Evolutionary conservation across 495 filamentous ascomycete genomes (phyloP).

Genomic region (Penicillium lagena): DNA sequence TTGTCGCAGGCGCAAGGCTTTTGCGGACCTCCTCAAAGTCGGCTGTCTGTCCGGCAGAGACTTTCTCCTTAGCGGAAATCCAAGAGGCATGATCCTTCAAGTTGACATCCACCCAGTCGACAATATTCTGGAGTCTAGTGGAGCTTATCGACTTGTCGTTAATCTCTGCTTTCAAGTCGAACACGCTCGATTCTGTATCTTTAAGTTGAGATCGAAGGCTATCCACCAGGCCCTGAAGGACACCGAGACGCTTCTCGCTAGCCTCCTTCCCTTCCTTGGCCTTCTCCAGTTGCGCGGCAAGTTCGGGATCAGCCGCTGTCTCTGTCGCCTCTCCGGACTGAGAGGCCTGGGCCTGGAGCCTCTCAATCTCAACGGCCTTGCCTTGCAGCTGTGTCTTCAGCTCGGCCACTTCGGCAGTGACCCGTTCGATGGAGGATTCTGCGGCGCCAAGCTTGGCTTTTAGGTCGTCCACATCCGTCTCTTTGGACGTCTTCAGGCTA

Average conservation of each 20-base stretch:
- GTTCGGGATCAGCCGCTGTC: constrained; percentile 25
- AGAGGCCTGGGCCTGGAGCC: constrained; percentile 35
- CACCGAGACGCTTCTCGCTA: constrained; percentile 44
- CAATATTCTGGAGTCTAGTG: constrained; percentile 24
- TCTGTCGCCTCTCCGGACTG: constrained; percentile 35
- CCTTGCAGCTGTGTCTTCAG: constrained; percentile 50
- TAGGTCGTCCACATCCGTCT: constrained; percentile 34
- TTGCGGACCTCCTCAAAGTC: constrained; percentile 33
- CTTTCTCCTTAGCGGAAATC: constrained; percentile 27
- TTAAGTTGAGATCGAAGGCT: constrained; percentile 44
- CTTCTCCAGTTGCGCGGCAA: constrained; percentile 27
- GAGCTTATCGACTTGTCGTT: constrained; percentile 23
- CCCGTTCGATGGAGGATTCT: constrained; percentile 40
- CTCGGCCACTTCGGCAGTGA: constrained; percentile 40
- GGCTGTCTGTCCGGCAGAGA: constrained; percentile 22
- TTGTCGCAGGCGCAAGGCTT: constrained; percentile 16
- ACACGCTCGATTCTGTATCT: constrained; percentile 41
- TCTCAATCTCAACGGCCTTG: constrained; percentile 46
- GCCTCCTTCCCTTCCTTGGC: constrained; percentile 35
- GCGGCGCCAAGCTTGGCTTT: constrained; percentile 32
- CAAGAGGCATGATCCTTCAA: constrained; percentile 29
- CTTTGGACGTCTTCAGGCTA: constrained; percentile 20
- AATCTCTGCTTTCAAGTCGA: constrained; percentile 34
- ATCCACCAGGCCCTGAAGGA: constrained; percentile 47
- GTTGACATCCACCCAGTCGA: constrained; percentile 31